A percentile compares a stretch with the other conserved stretches of the same genome.
Evolutionary conservation across 345 rosid species (phyloP).

Genomic region (Atalantia buxifolia): DNA sequence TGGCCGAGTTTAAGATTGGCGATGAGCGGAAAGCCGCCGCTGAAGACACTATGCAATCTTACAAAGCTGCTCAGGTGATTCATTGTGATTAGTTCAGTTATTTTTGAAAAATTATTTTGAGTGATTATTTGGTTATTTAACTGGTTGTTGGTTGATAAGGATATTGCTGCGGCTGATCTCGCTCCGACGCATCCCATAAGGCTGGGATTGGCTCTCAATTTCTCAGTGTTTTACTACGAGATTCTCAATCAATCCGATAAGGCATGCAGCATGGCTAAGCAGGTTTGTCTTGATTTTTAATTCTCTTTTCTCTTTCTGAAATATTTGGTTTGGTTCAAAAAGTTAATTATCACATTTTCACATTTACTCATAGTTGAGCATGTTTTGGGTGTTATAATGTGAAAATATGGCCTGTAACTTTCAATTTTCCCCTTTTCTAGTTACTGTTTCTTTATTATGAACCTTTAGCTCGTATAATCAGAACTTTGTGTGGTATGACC

Average conservation of each 20-base stretch:
- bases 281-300: conserved; percentile 32
- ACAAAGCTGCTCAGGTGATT: conserved; percentile 88
- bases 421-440: too few species aligned
- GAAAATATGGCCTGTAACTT: neutral
- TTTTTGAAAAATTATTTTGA: too few species aligned
- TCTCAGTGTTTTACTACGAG: conserved; percentile 88
- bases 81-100: too few species aligned
- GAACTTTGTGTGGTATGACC: too few species aligned
- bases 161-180: conserved; percentile 68
- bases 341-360: too few species aligned
- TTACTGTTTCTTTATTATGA: too few species aligned
- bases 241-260: conserved; percentile 88
- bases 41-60: conserved; percentile 90
- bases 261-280: conserved; percentile 96
- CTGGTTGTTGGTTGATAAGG: conserved; percentile 33
- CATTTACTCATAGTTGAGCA: too few species aligned
- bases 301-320: too few species aligned
- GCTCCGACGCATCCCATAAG: conserved; percentile 93
- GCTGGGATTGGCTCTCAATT: conserved; percentile 80
- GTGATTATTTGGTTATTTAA: neutral
- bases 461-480: too few species aligned
- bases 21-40: conserved; percentile 93
- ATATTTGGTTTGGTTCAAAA: too few species aligned
- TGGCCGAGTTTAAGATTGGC: conserved; percentile 88
- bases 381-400: too few species aligned